Conservation (phyloP, 1,284 basidiomycete genomes). For the Fomes fomentarius region DNA sequence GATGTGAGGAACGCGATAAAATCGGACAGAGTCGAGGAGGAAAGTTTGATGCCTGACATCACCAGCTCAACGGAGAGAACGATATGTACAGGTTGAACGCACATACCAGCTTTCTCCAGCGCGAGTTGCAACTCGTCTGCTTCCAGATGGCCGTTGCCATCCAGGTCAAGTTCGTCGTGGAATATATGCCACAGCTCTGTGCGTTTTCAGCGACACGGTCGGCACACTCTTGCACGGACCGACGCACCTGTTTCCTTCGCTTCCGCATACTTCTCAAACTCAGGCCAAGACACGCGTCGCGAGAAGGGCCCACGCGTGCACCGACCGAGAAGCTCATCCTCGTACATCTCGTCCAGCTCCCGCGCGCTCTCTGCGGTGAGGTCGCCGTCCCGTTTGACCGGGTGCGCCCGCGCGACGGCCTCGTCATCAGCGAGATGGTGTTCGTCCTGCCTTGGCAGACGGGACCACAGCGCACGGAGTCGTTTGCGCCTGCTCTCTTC, state of each 20-base stretch:
- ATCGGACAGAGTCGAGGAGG: constrained; percentile 68
- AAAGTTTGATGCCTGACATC: constrained; percentile 67
- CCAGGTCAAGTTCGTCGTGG: constrained; percentile 85
- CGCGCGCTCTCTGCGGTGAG: constrained; percentile 72
- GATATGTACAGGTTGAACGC: constrained; percentile 10
- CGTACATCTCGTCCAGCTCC: constrained; percentile 72
- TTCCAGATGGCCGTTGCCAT: constrained; percentile 84
- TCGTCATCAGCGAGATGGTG: constrained; percentile 32
- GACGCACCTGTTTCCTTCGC: constrained; percentile 76
- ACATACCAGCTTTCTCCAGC: constrained; percentile 73
- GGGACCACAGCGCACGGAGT: constrained; percentile 63
- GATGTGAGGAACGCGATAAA: constrained; percentile 81
- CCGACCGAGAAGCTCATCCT: constrained; percentile 72
- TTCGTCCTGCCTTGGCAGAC: constrained; percentile 43
- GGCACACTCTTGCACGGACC: neutral
- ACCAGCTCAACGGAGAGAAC: constrained; percentile 9
- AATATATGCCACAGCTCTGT: constrained; percentile 89
- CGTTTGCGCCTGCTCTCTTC: constrained; percentile 58
- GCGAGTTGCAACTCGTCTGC: constrained; percentile 71
- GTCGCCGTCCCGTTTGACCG: constrained; percentile 35
- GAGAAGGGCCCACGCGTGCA: constrained; percentile 52
- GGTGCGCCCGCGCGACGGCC: constrained; percentile 31
- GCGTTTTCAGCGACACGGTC: constrained; percentile 17
- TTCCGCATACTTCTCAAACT: constrained; percentile 79
- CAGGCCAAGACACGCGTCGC: constrained; percentile 71